These are phyloP conservation scores for Ophiocytium majus DNA, from an alignment of 352 stramenopile genomes.

Conservation along the genomic window DNA sequence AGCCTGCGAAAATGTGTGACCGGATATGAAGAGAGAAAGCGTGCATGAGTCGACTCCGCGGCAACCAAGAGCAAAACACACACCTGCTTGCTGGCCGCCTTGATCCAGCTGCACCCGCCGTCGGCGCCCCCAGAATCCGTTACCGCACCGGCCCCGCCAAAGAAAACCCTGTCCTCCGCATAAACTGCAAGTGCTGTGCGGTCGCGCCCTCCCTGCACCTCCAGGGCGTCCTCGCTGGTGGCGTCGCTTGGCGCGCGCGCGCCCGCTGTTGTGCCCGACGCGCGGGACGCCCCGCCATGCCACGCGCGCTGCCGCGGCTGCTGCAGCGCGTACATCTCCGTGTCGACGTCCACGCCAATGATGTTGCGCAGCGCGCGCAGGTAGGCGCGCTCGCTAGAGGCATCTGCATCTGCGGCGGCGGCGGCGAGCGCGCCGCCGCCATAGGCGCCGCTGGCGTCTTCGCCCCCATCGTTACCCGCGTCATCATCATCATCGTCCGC, in stretches of 20 bases:
- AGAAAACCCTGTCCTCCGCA: background rate
- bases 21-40: too few relatives aligned
- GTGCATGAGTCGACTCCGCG: too few relatives aligned
- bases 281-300: too few relatives aligned
- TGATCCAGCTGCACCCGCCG: background rate
- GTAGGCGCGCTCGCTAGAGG: background rate
- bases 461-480: background rate
- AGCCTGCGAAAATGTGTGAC: too few relatives aligned
- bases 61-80: too few relatives aligned
- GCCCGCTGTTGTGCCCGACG: too few relatives aligned
- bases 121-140: too few relatives aligned
- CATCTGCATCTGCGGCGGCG: too few relatives aligned
- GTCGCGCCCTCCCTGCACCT: too few relatives aligned
- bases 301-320: background rate
- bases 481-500: constrained; percentile 9
- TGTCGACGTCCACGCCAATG: background rate
- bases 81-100: background rate
- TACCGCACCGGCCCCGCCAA: background rate
- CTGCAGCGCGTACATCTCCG: background rate
- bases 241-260: too few relatives aligned
- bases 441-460: constrained; percentile 14
- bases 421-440: constrained; percentile 13
- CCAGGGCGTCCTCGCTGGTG: too few relatives aligned
- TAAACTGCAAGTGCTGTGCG: background rate
- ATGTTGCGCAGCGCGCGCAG: background rate